These are phyloP conservation scores for Phytophthora cryptogea DNA, from an alignment of 352 stramenopile genomes.

Conservation along the genomic window DNA sequence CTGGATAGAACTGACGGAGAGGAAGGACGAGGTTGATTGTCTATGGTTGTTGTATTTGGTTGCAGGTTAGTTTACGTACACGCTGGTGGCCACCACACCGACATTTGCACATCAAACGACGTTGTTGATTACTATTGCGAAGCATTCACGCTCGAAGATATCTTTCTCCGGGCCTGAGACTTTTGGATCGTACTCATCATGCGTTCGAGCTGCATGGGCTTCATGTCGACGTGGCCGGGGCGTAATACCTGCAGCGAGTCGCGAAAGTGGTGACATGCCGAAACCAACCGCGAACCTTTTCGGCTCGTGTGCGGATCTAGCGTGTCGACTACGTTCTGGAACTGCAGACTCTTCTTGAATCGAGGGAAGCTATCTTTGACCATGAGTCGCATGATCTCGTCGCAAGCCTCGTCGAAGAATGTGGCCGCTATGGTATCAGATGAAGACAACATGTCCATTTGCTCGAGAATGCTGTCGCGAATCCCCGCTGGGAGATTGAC, in stretches of 20 bases:
- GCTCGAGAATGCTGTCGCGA: constrained; percentile 41
- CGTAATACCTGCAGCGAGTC: constrained; percentile 69
- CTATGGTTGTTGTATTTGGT: constrained; percentile 10
- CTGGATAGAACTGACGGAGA: not conserved
- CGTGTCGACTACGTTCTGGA: constrained; percentile 65
- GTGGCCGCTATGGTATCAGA: constrained; percentile 32
- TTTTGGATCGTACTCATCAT: constrained; percentile 77
- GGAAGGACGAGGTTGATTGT: constrained; percentile 9
- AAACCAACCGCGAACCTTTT: constrained; percentile 64
- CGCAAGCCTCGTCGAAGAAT: constrained; percentile 63
- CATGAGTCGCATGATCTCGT: constrained; percentile 86
- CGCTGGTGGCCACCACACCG: not conserved
- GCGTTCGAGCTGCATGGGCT: constrained; percentile 52
- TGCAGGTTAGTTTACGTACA: constrained; percentile 8
- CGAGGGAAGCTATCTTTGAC: constrained; percentile 80
- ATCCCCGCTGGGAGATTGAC: constrained; percentile 72
- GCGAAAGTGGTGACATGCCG: constrained; percentile 74
- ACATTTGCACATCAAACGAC: constrained; percentile 1
- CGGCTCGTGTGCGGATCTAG: constrained; percentile 67
- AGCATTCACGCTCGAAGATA: constrained; percentile 3
- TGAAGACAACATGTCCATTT: constrained; percentile 30
- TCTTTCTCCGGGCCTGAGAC: constrained; percentile 51
- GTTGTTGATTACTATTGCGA: constrained; percentile 13
- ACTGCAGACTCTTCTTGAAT: constrained; percentile 77
- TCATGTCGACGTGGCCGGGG: constrained; percentile 60